A percentile compares a stretch with the other conserved stretches of the same genome.
These are phyloP conservation scores for Gossypium turneri DNA, from an alignment of 345 rosid genomes.

Conservation along the genomic window DNA sequence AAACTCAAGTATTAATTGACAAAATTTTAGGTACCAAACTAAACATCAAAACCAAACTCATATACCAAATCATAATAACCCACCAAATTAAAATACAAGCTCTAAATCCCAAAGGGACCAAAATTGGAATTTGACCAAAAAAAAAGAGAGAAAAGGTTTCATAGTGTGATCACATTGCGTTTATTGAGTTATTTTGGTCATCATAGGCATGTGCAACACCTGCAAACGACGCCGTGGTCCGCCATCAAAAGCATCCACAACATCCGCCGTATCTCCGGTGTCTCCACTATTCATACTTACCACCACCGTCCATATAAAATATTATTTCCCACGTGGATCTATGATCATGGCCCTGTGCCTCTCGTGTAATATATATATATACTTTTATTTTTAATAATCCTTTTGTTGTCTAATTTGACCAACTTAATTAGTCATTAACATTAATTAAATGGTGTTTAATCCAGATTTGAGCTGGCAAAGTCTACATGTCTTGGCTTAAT, in stretches of 20 bases:
- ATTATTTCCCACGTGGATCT: slow-evolving; percentile 10
- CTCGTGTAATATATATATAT: not conserved
- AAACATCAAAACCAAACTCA: too few relatives aligned
- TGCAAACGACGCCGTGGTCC: slow-evolving; percentile 36
- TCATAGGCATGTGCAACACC: slow-evolving; percentile 31
- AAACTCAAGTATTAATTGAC: too few relatives aligned
- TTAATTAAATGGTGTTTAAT: not conserved
- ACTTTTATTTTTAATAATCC: not conserved
- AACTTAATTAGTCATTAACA: slow-evolving; percentile 10
- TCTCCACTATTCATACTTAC: slow-evolving; percentile 18
- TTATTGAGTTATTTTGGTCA: not conserved
- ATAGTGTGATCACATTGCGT: not conserved
- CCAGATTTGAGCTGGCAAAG: slow-evolving; percentile 21
- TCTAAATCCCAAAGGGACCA: too few relatives aligned
- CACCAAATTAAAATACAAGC: too few relatives aligned
- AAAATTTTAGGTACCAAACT: too few relatives aligned
- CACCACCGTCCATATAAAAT: not conserved
- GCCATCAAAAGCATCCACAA: slow-evolving; percentile 35
- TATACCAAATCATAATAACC: too few relatives aligned
- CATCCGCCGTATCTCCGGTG: slow-evolving; percentile 46
- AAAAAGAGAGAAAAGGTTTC: not conserved
- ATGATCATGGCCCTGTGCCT: not conserved
- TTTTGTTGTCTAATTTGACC: slow-evolving; percentile 4
- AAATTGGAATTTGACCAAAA: not conserved
- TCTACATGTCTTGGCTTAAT: slow-evolving; percentile 20